Percentiles rank a stretch among this genome's conserved stretches.
Evolutionary conservation across 495 filamentous ascomycete genomes (phyloP).

Genomic region (Aspergillus nidulans): DNA sequence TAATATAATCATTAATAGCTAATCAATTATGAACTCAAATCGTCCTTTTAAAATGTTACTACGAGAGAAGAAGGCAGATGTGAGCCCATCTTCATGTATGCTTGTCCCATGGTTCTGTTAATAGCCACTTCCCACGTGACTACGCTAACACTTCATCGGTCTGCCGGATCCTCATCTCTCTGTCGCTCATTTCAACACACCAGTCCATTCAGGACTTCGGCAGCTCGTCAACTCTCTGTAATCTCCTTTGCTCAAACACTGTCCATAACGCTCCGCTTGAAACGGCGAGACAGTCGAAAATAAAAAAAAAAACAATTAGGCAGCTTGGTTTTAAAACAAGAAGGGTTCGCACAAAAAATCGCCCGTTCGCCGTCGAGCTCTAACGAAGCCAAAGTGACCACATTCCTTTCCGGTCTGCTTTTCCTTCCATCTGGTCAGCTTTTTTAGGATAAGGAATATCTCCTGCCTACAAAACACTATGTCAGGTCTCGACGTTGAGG

Average conservation of each 20-base stretch:
- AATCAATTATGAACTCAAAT: too few species aligned
- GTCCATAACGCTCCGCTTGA: not conserved
- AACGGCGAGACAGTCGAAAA: not conserved
- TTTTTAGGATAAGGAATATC: constrained; percentile 11
- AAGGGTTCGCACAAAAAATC: constrained; percentile 39
- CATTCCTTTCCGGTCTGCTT: constrained; percentile 26
- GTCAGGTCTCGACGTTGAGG: constrained; percentile 92
- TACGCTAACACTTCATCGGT: not conserved
- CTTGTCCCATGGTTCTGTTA: not conserved
- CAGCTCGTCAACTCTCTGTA: not conserved
- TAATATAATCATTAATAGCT: not conserved
- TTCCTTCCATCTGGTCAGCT: constrained; percentile 17
- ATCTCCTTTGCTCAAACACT: not conserved
- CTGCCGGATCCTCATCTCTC: not conserved
- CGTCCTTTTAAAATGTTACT: too few species aligned
- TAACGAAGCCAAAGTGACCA: constrained; percentile 47
- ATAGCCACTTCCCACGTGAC: constrained; percentile 20
- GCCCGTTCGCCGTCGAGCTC: constrained; percentile 30
- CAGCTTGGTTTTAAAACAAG: constrained; percentile 19
- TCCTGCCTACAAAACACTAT: constrained; percentile 44
- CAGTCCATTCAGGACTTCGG: not conserved
- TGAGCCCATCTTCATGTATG: not conserved
- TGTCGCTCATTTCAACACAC: constrained; percentile 9
- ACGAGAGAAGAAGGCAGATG: too few species aligned
- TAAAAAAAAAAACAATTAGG: constrained; percentile 13